A percentile compares a stretch with the other conserved stretches of the same genome.
phyloP scores from a whole-genome alignment of 2,329 filamentous ascomycete species.

The Aspergillus neoniger region DNA sequence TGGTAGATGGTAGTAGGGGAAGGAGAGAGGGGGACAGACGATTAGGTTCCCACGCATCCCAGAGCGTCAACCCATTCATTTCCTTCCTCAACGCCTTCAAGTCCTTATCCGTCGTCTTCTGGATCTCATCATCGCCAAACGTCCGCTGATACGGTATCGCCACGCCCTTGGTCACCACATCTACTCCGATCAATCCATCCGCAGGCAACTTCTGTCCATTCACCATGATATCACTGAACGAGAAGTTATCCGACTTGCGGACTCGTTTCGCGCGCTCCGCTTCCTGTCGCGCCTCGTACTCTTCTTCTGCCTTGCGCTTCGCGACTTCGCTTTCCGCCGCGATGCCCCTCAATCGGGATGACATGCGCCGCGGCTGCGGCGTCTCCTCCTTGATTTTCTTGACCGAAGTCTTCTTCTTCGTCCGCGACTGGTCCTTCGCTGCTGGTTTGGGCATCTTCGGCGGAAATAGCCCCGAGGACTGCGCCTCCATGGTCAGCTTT shows the following conservation, averaged over 20 bases:
- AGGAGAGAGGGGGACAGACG: conserved; percentile 52
- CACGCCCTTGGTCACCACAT: conserved; percentile 62
- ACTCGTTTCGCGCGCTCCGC: conserved; percentile 63
- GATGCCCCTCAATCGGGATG: conserved; percentile 63
- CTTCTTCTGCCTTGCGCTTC: conserved; percentile 68
- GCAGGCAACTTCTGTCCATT: conserved; percentile 73
- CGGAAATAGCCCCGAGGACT: conserved; percentile 67
- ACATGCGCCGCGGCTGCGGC: conserved; percentile 58
- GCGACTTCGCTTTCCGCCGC: conserved; percentile 67
- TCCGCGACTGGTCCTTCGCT: conserved; percentile 50
- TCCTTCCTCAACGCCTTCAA: conserved; percentile 71
- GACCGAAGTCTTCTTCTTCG: conserved; percentile 48
- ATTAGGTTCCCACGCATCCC: conserved; percentile 80
- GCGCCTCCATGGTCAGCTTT: conserved; percentile 68
- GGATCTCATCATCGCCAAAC: conserved; percentile 80
- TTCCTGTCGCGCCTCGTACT: conserved; percentile 59
- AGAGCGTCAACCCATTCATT: conserved; percentile 76
- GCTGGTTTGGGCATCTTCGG: conserved; percentile 54
- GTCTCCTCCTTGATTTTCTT: conserved; percentile 65
- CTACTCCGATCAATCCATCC: conserved; percentile 63
- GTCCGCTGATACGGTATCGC: conserved; percentile 81
- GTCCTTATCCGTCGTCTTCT: conserved; percentile 74
- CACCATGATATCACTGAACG: conserved; percentile 74
- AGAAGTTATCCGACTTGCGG: conserved; percentile 67
- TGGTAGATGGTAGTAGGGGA: background rate